Percentiles rank a stretch among this genome's conserved stretches.
Conservation (phyloP, 345 rosid species). For the Gossypium bickii region DNA sequence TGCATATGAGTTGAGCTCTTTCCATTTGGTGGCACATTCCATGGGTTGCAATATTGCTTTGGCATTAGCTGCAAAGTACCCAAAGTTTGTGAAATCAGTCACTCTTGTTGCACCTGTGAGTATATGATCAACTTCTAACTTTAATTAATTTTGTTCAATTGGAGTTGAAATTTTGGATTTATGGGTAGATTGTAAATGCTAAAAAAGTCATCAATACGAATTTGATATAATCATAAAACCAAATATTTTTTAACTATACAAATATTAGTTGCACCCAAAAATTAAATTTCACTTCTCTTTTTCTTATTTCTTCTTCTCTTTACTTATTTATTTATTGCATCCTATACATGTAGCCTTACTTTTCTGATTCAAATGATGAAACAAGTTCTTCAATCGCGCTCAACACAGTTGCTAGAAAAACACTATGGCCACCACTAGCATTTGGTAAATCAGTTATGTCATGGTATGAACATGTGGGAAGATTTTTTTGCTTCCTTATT, state of each 20-base stretch:
- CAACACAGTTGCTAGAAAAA: slow-evolving; percentile 54
- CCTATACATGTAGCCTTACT: slow-evolving; percentile 44
- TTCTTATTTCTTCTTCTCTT: neutral
- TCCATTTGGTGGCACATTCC: slow-evolving; percentile 77
- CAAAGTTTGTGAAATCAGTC: slow-evolving; percentile 41
- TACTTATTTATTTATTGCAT: neutral
- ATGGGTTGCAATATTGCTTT: slow-evolving; percentile 70
- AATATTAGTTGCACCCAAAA: no score
- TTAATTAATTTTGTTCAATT: neutral
- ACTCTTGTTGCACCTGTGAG: slow-evolving; percentile 66
- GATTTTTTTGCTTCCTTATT: slow-evolving; percentile 52
- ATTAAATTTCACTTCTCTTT: no score
- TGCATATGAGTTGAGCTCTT: slow-evolving; percentile 42
- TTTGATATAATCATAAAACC: no score
- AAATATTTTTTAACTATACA: no score
- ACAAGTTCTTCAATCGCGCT: slow-evolving; percentile 44
- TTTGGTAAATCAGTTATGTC: slow-evolving; percentile 64
- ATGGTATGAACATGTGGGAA: slow-evolving; percentile 78
- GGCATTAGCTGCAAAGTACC: slow-evolving; percentile 60
- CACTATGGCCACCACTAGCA: slow-evolving; percentile 61
- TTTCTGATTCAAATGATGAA: slow-evolving; percentile 29
- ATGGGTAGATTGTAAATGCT: no score
- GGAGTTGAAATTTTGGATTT: neutral
- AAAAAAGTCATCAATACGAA: no score
- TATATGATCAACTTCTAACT: neutral